Evolutionary conservation across 768 basidiomycete species (phyloP), one percentile per base, ranked within the genome.

Genomic region (Xerocomellus amylosporus): DNA sequence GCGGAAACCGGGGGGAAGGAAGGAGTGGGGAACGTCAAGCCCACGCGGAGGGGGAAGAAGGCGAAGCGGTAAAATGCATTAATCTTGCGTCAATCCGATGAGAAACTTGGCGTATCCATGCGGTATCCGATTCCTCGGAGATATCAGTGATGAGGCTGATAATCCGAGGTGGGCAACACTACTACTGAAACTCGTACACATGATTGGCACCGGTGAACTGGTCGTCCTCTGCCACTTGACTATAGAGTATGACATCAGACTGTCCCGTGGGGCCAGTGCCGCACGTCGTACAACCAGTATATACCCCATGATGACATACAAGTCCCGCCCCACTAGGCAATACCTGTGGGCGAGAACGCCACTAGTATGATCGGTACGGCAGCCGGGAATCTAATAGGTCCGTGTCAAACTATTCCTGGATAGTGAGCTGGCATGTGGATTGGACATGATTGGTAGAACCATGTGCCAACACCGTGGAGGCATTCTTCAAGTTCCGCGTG

Each of bases 21-120:
- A 73, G 56, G 69, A 42, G 64, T 51, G 43, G 72, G 24, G 79
- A 73, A 82, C 71, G n/a, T n/a, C n/a, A 85, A 83, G 63, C 68
- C 73, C 34, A 77, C 80, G 56, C 76, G 78, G 41, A 70, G 71
- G 52, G 65, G 75, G 15, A 79, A 79, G 62, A 79, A 77, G 62
- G 56, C 58, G 47, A 77, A 71, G 59, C 68, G 72, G 53, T 73
- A 55, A 17, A 10, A 36, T 36, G 14, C 10, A 33, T 47, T 15
- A 38, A 37, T 19, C 42, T 14, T 17, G 31, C n/a, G 44, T 51
- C 38, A 46, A 54, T 54, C 56, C 19, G 12, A 56, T 22, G 40
- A 36, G 14, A 47, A 24, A 3, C 9, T 28, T 31, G 19, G 34
- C 17, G 28, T 41, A 28, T 10, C 26, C 46, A 33, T 43, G 12